Evolutionary conservation across 352 stramenopile species (phyloP), one percentile per base, ranked within the genome.

Genomic region (Aphanomyces stellatus): DNA sequence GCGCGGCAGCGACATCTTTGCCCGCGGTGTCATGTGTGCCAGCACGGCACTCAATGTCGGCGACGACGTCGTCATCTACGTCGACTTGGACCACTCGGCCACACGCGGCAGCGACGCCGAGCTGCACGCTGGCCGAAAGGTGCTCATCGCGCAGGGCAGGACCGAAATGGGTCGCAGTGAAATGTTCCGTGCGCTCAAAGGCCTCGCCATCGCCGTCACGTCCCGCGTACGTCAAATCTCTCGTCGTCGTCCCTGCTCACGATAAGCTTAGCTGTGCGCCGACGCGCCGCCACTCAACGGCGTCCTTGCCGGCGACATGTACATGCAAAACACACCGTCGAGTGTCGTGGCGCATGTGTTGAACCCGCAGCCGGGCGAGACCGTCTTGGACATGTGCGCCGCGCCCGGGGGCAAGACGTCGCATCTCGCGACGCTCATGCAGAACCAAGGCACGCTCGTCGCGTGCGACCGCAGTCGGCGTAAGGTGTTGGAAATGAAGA

Each of bases 331-430:
- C 71, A 76, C 98, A 30, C 92, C 94, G 46, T 97, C 88, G 2
- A 87, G 91, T 1, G 75, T 97, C 33, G 94, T 97, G n/a, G 90
- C 77, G 0, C 88, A 97, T 65, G 90, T 82, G 7, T 72, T 98
- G 4, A 67, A 95, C 70, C 88, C 92, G 1, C 74, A 94, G 70
- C 64, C 77, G 24, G 86, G 81, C 28, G 86, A 98, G 34, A 78
- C 87, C 30, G 87, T 98, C 74, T 71, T 98, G 41, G 95, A 98
- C 68, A 96, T 98, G 88, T 98, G 95, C 79, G 80, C 87, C 5
- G 93, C 92, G 0, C 95, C 95, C 1, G 93, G 95, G 35, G 94
- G 94, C 22, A 98, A 98, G 73, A 93, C 93, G 19, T 91, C 88
- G 6, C 93, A 98, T 70, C 46, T 98, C 7, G 91, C 91, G 15